These are phyloP conservation scores for Linnemannia schmuckeri DNA, from an alignment of 192 early-diverging fungal genomes.

Conservation along the genomic window DNA sequence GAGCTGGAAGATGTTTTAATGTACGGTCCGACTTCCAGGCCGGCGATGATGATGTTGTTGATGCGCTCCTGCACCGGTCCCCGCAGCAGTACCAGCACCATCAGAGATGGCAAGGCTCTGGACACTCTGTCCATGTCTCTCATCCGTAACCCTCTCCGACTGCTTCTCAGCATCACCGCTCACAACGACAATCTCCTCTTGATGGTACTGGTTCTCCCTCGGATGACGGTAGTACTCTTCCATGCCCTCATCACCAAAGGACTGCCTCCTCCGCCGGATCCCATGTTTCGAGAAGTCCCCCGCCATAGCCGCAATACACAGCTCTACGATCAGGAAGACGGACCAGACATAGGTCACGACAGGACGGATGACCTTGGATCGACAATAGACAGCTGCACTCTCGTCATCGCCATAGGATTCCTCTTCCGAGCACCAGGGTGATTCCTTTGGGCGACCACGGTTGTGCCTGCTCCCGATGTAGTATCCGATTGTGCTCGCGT, in stretches of 20 bases:
- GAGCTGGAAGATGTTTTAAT: not conserved
- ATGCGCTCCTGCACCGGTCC: not conserved
- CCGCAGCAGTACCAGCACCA: not conserved
- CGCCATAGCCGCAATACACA: conserved; percentile 15
- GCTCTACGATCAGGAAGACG: conserved; percentile 27
- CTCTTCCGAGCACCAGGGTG: conserved; percentile 29
- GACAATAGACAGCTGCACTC: conserved; percentile 40
- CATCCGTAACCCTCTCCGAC: not conserved
- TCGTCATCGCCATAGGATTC: conserved; percentile 47
- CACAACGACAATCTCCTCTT: not conserved
- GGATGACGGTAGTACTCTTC: too few species aligned
- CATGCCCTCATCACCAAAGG: not conserved
- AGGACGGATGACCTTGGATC: conserved; percentile 28
- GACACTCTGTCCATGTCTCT: not conserved
- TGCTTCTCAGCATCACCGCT: not conserved
- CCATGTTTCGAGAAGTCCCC: conserved; percentile 25
- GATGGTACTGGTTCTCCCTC: too few species aligned
- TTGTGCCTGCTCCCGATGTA: not conserved
- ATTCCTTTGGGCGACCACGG: not conserved
- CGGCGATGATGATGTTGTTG: not conserved
- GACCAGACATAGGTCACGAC: conserved; percentile 40
- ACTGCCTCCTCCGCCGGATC: not conserved
- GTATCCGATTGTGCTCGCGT: not conserved
- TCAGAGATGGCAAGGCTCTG: not conserved
- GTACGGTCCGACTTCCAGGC: not conserved